Percentiles rank a stretch among this genome's conserved stretches.
Conservation (phyloP, 345 rosid species). For the Turritis glabra region DNA sequence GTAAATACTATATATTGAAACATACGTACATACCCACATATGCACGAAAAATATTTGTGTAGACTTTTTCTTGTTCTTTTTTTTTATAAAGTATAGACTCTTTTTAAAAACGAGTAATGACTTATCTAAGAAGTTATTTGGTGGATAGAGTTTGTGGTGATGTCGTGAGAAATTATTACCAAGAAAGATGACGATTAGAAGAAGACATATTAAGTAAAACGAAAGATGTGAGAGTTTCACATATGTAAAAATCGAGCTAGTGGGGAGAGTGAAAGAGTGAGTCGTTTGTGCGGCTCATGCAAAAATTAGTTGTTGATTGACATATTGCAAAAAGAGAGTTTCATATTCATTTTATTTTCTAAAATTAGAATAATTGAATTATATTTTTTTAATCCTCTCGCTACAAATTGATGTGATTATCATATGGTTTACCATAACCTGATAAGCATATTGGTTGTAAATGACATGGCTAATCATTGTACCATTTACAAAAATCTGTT, state of each 20-base stretch:
- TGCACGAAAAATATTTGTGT: neutral
- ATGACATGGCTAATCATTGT: neutral
- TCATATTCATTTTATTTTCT: neutral
- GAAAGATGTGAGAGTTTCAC: neutral
- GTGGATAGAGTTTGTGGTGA: neutral
- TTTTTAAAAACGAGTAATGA: neutral
- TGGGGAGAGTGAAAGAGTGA: neutral
- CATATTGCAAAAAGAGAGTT: neutral
- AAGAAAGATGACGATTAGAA: neutral
- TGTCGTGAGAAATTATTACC: neutral
- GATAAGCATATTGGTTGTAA: neutral
- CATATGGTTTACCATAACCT: neutral
- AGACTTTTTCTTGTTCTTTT: neutral
- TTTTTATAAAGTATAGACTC: conserved; percentile 1
- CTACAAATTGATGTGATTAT: neutral
- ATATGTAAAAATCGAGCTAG: neutral
- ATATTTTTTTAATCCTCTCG: neutral
- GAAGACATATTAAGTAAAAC: neutral
- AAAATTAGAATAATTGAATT: neutral
- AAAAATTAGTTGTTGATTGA: neutral
- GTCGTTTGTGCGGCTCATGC: neutral
- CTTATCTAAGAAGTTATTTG: conserved; percentile 4
- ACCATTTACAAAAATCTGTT: neutral
- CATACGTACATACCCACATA: neutral
- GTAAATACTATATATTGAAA: conserved; percentile 12